Base-by-base conservation (phyloP, 2,329 filamentous ascomycete species). In the Leptographium lundbergii region DNA sequence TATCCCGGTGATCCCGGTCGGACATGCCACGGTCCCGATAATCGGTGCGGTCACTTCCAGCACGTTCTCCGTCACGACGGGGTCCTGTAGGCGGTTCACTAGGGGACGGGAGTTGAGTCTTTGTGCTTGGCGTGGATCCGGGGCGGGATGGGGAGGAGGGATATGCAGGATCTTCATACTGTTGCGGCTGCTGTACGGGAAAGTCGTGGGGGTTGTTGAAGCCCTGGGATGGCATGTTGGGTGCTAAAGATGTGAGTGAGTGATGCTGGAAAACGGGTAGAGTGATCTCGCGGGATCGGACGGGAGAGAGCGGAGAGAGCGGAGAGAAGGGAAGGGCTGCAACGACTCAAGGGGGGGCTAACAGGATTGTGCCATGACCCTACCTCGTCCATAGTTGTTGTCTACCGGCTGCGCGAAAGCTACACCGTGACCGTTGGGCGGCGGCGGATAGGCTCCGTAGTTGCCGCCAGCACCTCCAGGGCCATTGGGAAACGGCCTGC, bases 361-460 rank as follows among this genome's bases (percentile, higher is more conserved):
- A 77, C 73, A 76, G 57, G 64, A 66, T 61, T n/a, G 53, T 42
- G 22, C 22, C 53, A 32, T 19, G 32, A 55, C 36, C 60, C 32
- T 50, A 63, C 63, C 61, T 62, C 63, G 58, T 25, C 63, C 63
- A 22, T 61, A 64, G 6, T 54, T 57, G 36, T 60, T 52, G 42
- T 64, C 63, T 3, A 64, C 59, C 2, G 63, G 59, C 19, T 57
- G 36, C 17, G 52, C 50, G 17, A 59, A 62, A 57, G 63, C 62
- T 24, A 59, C 58, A 51, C 58, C 60, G 63, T 62, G 63, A 61
- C 62, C 58, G 14, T 24, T 22, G 17, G 59, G 24, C 7, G 24
- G n/a, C 2, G 61, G 32, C 60, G 67, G 66, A 14, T 34, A 58
- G 78, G 77, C 77, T 81, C 81, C 80, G 76, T 81, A 81, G 73